These are phyloP conservation scores for Quillaja saponaria DNA, from an alignment of 306 rosid species.

Conservation along the genomic window DNA sequence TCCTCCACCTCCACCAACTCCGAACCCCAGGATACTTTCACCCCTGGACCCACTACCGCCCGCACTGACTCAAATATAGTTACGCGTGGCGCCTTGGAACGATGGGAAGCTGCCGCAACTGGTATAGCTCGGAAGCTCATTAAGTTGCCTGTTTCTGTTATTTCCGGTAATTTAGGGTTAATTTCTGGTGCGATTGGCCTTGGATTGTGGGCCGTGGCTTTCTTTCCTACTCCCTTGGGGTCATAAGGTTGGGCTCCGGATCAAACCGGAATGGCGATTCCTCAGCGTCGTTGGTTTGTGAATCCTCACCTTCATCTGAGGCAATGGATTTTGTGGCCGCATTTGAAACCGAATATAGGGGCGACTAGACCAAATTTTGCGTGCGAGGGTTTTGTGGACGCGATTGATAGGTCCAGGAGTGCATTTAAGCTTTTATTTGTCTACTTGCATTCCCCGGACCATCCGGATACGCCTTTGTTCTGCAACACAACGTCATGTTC, in stretches of 20 bases:
- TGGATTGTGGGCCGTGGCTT: conserved; percentile 93
- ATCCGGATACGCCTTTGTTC: conserved; percentile 81
- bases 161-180: conserved; percentile 81
- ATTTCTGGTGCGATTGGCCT: conserved; percentile 82
- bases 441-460: conserved; percentile 94
- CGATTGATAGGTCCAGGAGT: conserved; percentile 79
- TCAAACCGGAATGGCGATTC: conserved; percentile 34
- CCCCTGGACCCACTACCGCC: conserved; percentile 17
- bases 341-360: conserved; percentile 81
- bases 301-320: conserved; percentile 64
- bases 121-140: conserved; percentile 82
- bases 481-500: conserved; percentile 86
- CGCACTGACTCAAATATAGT: conserved; percentile 11
- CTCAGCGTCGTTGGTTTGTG: conserved; percentile 57
- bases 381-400: conserved; percentile 85
- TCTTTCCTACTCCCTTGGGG: conserved; percentile 76
- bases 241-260: conserved; percentile 64
- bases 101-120: conserved; percentile 40
- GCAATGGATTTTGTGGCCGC: conserved; percentile 64
- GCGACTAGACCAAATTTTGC: conserved; percentile 61
- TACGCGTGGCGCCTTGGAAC: conserved; percentile 11
- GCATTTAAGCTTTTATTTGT: conserved; percentile 75
- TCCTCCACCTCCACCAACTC: conserved; percentile 51
- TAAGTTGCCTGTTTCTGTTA: conserved; percentile 72
- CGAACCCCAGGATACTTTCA: conserved; percentile 4